These are phyloP conservation scores for Hygrocybe coccinea DNA, from an alignment of 768 basidiomycete species.

Conservation along the genomic window DNA sequence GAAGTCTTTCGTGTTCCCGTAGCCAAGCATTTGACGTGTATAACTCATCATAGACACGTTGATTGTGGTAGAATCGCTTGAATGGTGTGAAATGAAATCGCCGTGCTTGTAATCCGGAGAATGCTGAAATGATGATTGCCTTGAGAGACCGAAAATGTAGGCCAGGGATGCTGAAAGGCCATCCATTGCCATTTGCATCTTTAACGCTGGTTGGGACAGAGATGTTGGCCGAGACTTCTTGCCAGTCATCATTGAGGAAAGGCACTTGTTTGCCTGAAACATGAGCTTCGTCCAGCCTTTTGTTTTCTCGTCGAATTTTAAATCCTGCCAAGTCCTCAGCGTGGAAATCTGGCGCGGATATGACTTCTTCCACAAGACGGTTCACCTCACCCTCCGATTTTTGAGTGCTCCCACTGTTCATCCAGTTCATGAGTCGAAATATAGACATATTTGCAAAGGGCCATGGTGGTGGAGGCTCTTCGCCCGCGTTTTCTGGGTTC, in stretches of 20 bases:
- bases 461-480: not conserved
- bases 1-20: constrained; percentile 16
- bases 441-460: constrained; percentile 29
- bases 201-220: constrained; percentile 14
- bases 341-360: constrained; percentile 14
- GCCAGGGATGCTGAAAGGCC: constrained; percentile 23
- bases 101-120: constrained; percentile 6
- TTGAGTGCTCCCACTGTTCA: constrained; percentile 7
- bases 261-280: not conserved
- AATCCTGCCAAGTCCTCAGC: constrained; percentile 12
- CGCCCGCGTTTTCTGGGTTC: not conserved
- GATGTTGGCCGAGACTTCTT: constrained; percentile 12
- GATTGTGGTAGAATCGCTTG: constrained; percentile 20
- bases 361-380: constrained; percentile 15
- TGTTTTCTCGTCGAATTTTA: constrained; percentile 15
- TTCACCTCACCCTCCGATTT: constrained; percentile 3
- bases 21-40: constrained; percentile 16
- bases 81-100: constrained; percentile 23
- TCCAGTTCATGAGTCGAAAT: constrained; percentile 19
- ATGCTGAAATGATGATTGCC: constrained; percentile 21
- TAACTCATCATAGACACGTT: constrained; percentile 16
- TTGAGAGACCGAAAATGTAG: constrained; percentile 24
- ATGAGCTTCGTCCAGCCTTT: constrained; percentile 12
- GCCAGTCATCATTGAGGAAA: constrained; percentile 11
- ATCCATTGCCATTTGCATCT: constrained; percentile 5